Evolutionary conservation across 2,329 filamentous ascomycete species (phyloP), one percentile per base, ranked within the genome.

Genomic region (Dactylellina sp.): DNA sequence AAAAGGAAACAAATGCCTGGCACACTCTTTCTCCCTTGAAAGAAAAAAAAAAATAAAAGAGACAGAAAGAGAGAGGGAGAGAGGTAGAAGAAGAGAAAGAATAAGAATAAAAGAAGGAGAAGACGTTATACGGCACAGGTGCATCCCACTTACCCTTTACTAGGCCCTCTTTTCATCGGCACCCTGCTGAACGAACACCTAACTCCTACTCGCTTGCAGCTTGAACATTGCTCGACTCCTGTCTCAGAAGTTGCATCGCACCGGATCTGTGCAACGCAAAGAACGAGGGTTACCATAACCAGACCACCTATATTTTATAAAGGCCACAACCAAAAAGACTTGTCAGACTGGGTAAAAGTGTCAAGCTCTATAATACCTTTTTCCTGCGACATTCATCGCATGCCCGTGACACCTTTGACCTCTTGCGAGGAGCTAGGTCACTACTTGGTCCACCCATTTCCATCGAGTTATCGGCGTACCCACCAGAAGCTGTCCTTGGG

Each of bases 331-430:
- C 76, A 76, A 75, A 70, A 72, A 16, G 50, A 59, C 53, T 44
- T 60, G 74, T 66, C 28, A 49, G 60, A 72, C 56, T 32, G 57
- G 53, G 42, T 56, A 61, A 77, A 59, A 42, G 75, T 50, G 35
- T 61, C 64, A 71, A 76, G 57, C 80, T 37, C 46, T 57, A 75
- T 64, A 75, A 70, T 75, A 86, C 84, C 83, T 94, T 96, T 82
- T 96, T 96, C 63, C 92, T 87, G 46, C 93, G 86, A 80, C 92
- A 96, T 80, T 96, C 92, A 79, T 97, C 92, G 78, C 92, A 97
- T 1, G 92, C 93, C 39, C 92, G 86, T 9, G 92, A 96, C 4
- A 95, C 92, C 81, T 96, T 96, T 4, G 90, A 91, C 71, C 92
- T 85, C 80, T 95, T 95, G 75, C 89, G 84, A 0, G 89, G 89